Evolutionary conservation across 2,329 filamentous ascomycete species (phyloP), one percentile per base, ranked within the genome.

Genomic region (Furcasterigmium sp.): DNA sequence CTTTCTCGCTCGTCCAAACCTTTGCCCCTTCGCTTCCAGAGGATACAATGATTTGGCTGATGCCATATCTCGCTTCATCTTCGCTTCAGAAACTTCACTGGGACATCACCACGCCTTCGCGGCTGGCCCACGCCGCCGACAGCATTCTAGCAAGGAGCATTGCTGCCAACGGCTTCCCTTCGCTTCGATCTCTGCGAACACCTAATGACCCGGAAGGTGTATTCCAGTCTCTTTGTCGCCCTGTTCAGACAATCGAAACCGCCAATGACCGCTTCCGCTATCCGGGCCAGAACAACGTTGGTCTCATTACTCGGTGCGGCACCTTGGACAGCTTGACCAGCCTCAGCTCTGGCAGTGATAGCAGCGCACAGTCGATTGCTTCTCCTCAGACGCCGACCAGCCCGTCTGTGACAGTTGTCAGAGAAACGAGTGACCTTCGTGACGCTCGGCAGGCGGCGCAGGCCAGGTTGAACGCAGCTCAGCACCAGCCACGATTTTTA

Each of bases 171-270:
- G 80, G 79, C 0, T 87, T 91, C 54, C 85, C 86, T 0, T 58
- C 64, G 1, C 70, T 91, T 9, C 68, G 65, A 9, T 65, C 57
- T 2, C 63, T 90, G 15, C 78, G 85, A 42, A 70, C 79, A 0
- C 86, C 84, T 2, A 79, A 79, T 45, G 86, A 91, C 50, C 76
- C 83, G 2, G 76, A 86, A 5, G 86, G 85, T 20, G 52, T 77
- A 8, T 79, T 90, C 48, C 86, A 91, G 61, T 64, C 69, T 2
- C 70, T 89, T 2, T 91, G 86, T 59, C 75, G 73, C 35, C 85
- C 85, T 1, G 65, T 73, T 4, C 75, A 76, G 23, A 69, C 70
- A 23, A 67, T 78, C 17, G 72, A 80, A 32, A 63, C 75, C 18
- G 68, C 73, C 1, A 62, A 61, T 9, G 75, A 80, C 48, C 69